Percentiles rank a stretch among this genome's conserved stretches.
Conservation (phyloP, 2,329 filamentous ascomycete species). For the Colletotrichum tabaci region DNA sequence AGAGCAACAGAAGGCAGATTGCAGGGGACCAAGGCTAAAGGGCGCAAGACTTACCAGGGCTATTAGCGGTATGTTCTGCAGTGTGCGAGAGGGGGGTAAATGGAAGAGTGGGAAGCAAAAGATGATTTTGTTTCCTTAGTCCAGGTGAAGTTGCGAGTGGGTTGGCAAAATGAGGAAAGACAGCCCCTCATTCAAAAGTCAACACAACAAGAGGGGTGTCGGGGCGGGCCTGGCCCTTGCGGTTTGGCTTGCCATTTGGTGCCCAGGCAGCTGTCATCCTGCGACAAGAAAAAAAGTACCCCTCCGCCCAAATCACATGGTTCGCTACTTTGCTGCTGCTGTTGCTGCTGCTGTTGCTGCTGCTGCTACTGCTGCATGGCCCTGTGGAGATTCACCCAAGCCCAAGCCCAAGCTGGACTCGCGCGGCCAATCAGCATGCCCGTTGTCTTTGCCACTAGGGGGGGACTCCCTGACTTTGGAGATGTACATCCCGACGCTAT, state of each 20-base stretch:
- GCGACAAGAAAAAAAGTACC: constrained; percentile 21
- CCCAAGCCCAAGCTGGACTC: constrained; percentile 35
- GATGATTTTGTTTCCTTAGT: constrained; percentile 38
- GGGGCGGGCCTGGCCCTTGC: constrained; percentile 42
- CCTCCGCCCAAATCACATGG: background rate
- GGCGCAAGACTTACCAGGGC: constrained; percentile 27
- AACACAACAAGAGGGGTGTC: constrained; percentile 43
- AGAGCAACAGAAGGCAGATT: background rate
- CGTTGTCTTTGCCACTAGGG: constrained; percentile 26
- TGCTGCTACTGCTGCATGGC: constrained; percentile 7
- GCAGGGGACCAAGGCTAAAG: constrained; percentile 4
- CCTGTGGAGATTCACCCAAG: constrained; percentile 20
- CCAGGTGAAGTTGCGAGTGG: constrained; percentile 42
- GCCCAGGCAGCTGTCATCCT: constrained; percentile 35
- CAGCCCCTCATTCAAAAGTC: constrained; percentile 44
- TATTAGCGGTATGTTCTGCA: constrained; percentile 39
- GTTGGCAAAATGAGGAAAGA: constrained; percentile 43
- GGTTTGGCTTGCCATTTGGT: constrained; percentile 42
- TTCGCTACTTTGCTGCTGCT: constrained; percentile 7
- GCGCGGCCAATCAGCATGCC: constrained; percentile 37
- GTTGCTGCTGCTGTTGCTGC: too few relatives aligned
- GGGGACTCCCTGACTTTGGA: constrained; percentile 31
- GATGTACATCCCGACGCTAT: constrained; percentile 23
- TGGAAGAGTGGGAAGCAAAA: constrained; percentile 39
- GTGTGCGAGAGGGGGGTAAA: constrained; percentile 11